These are phyloP conservation scores for Fusarium tupiense DNA, from an alignment of 2,329 filamentous ascomycete genomes.

Conservation along the genomic window DNA sequence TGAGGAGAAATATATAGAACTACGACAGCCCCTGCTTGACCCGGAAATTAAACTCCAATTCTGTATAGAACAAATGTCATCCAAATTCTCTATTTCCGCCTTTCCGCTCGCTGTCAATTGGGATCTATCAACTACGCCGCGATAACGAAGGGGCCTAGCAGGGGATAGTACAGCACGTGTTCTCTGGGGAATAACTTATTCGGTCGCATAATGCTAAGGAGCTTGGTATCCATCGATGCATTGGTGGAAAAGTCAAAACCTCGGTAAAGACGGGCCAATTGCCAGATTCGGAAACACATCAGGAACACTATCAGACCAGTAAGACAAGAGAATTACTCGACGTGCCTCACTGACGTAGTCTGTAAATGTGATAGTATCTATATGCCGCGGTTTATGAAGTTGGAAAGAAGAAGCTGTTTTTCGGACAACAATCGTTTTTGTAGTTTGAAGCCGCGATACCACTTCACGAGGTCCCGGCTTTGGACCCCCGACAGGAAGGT, in stretches of 20 bases:
- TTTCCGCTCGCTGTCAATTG: neutral
- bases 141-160: neutral
- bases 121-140: neutral
- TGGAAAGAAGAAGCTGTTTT: neutral
- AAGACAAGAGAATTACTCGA: neutral
- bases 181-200: conserved; percentile 10
- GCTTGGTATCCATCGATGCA: neutral
- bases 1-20: neutral
- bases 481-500: conserved; percentile 9
- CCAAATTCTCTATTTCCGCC: neutral
- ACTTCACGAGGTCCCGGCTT: neutral
- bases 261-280: conserved; percentile 20
- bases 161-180: conserved; percentile 12
- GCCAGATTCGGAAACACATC: neutral
- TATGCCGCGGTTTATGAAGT: neutral
- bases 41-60: neutral
- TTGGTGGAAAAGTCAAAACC: conserved; percentile 14
- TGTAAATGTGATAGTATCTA: neutral
- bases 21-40: neutral
- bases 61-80: neutral
- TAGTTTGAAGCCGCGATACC: neutral
- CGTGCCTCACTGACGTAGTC: neutral
- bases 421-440: neutral
- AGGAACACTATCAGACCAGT: neutral
- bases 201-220: neutral